Conservation (phyloP, 306 rosid genomes). For the Casuarina cunninghamiana region DNA sequence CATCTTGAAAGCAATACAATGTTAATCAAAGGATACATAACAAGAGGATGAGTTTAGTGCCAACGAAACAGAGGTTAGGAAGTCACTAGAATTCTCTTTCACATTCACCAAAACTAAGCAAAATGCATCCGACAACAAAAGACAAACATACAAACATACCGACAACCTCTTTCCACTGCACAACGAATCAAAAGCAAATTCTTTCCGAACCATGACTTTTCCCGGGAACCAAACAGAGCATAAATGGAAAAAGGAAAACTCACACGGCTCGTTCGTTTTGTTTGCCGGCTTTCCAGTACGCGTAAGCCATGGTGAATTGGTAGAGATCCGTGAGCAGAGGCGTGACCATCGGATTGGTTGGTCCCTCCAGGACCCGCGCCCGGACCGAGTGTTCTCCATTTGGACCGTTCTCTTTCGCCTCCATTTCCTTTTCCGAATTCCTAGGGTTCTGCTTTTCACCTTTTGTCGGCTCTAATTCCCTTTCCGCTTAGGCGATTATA, state of each 20-base stretch:
- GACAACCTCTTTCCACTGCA: not conserved
- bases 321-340: constrained; percentile 98
- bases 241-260: constrained; percentile 24
- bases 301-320: constrained; percentile 99
- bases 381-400: constrained; percentile 32
- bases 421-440: constrained; percentile 41
- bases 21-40: not conserved
- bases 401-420: constrained; percentile 54
- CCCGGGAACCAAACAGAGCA: constrained; percentile 28
- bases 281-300: constrained; percentile 99
- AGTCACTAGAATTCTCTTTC: not conserved
- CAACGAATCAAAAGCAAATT: not conserved
- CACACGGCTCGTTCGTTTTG: constrained; percentile 94
- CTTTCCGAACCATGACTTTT: not conserved
- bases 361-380: constrained; percentile 48
- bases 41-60: not conserved
- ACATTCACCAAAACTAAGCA: not conserved
- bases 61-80: not conserved
- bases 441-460: constrained; percentile 23
- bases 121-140: not conserved
- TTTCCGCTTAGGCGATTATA: not conserved
- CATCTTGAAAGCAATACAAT: not conserved
- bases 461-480: not conserved
- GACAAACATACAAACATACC: not conserved
- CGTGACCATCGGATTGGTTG: constrained; percentile 94